Evolutionary conservation across 139 green algal species (phyloP).

Genomic region (Trebouxia sp.): DNA sequence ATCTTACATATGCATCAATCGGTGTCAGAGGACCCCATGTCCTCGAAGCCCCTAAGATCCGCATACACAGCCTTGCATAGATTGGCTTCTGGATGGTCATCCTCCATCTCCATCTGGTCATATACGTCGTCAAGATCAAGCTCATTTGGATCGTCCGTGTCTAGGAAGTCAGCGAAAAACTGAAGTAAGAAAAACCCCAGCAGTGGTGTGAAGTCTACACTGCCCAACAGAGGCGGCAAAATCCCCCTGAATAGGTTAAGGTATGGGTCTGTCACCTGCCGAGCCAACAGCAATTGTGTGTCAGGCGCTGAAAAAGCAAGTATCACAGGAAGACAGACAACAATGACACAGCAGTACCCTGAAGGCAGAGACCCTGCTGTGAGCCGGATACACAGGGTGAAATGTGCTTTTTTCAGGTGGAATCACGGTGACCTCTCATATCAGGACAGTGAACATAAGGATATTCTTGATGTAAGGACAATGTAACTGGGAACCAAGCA

Average conservation of each 20-base stretch:
- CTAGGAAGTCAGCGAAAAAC: slow-evolving; percentile 49
- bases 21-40: too few relatives aligned
- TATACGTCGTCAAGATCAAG: neutral
- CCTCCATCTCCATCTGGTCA: neutral
- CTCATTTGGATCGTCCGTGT: slow-evolving; percentile 42
- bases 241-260: slow-evolving; percentile 95
- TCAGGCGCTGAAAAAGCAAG: neutral
- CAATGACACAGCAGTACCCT: too few relatives aligned
- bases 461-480: too few relatives aligned
- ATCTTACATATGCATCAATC: too few relatives aligned
- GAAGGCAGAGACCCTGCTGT: too few relatives aligned
- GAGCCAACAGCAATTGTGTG: neutral
- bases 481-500: too few relatives aligned
- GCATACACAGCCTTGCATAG: too few relatives aligned
- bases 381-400: too few relatives aligned
- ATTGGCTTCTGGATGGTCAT: neutral
- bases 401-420: too few relatives aligned
- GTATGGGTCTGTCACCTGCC: slow-evolving; percentile 96
- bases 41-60: too few relatives aligned
- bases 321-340: neutral
- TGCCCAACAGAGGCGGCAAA: slow-evolving; percentile 91
- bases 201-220: slow-evolving; percentile 96
- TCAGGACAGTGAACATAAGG: too few relatives aligned
- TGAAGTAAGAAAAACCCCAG: slow-evolving; percentile 98
- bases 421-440: too few relatives aligned